phyloP scores from a whole-genome alignment of 2,329 filamentous ascomycete species.

The Sporothrix pseudoabietina region DNA sequence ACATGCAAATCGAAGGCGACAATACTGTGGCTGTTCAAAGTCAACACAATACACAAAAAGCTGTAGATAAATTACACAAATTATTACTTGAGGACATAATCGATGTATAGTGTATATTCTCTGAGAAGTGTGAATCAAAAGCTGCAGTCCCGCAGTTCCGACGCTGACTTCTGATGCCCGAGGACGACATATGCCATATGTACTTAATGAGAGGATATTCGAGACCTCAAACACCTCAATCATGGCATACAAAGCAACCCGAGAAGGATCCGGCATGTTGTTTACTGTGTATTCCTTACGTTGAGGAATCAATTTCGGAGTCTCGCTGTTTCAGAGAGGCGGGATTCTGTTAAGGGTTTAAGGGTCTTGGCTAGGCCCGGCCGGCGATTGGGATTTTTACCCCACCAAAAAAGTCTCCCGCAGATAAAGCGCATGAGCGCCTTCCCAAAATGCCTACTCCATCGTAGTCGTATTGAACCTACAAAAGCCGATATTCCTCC shows the following conservation, averaged over 20 bases:
- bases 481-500: not conserved
- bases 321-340: constrained; percentile 18
- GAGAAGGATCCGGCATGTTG: not conserved
- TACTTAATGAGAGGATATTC: not conserved
- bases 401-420: constrained; percentile 6
- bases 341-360: not conserved
- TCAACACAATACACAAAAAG: not conserved
- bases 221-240: not conserved
- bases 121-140: not conserved
- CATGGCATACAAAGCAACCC: not conserved
- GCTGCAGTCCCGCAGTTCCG: not conserved
- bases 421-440: not conserved
- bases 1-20: not conserved
- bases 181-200: not conserved
- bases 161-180: not conserved
- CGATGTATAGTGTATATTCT: too few species aligned
- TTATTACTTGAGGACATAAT: not conserved
- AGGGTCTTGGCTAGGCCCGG: constrained; percentile 8
- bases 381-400: constrained; percentile 15
- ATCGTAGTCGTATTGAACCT: not conserved
- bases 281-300: not conserved
- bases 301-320: not conserved
- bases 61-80: not conserved
- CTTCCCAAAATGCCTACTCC: not conserved
- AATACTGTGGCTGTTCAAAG: not conserved